Conservation (phyloP, 1,139 yeast genomes). For the Suhomyces guaymorum region DNA sequence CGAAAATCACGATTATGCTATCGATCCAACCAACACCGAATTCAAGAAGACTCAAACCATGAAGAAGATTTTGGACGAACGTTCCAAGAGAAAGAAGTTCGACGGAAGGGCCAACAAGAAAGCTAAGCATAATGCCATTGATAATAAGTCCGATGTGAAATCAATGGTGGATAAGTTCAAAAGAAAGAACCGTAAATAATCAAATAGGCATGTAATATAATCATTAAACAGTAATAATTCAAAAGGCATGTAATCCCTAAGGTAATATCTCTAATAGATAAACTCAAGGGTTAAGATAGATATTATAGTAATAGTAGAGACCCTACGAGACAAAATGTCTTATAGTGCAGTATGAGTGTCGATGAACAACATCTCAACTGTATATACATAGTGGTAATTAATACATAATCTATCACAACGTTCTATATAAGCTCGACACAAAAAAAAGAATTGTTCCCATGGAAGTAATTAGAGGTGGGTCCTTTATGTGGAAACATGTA, state of each 20-base stretch:
- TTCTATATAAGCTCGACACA: too few species aligned
- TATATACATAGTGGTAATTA: slow-evolving; percentile 1
- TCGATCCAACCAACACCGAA: slow-evolving; percentile 86
- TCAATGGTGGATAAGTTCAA: slow-evolving; percentile 31
- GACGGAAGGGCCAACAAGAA: slow-evolving; percentile 17
- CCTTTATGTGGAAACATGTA: background rate
- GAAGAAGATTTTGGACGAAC: slow-evolving; percentile 76
- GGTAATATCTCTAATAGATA: too few species aligned
- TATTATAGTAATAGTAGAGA: too few species aligned
- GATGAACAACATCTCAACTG: too few species aligned
- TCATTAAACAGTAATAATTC: too few species aligned
- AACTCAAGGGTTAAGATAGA: too few species aligned
- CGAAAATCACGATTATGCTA: slow-evolving; percentile 87
- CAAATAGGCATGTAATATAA: too few species aligned
- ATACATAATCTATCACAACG: background rate
- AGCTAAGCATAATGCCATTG: slow-evolving; percentile 11
- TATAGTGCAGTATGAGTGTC: too few species aligned
- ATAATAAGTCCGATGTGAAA: slow-evolving; percentile 15
- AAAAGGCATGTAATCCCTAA: too few species aligned
- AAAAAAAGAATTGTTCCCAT: too few species aligned
- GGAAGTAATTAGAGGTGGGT: background rate
- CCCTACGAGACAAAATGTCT: too few species aligned
- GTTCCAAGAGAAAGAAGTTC: slow-evolving; percentile 54
- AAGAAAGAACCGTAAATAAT: slow-evolving; percentile 14
- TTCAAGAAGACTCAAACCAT: slow-evolving; percentile 85